phyloP scores from a whole-genome alignment of 371 early-diverging fungal genomes.

The Apophysomyces ossiformis region DNA sequence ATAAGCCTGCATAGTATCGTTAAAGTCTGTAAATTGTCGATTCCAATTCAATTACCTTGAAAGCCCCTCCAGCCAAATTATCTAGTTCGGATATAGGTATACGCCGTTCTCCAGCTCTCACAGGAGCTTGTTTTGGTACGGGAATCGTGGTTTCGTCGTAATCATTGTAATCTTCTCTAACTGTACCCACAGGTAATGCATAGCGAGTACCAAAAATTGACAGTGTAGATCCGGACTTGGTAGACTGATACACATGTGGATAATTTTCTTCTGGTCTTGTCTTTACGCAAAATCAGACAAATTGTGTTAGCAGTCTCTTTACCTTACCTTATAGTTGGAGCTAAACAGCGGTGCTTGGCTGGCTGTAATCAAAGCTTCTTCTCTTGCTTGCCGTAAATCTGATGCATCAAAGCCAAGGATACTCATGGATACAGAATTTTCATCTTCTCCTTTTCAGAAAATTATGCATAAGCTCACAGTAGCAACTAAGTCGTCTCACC shows the following conservation, averaged over 20 bases:
- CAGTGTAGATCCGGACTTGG: slow-evolving; percentile 53
- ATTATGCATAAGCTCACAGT: background rate
- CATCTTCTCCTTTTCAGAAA: slow-evolving; percentile 41
- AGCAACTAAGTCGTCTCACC: background rate
- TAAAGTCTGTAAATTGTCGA: background rate
- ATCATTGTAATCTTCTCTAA: slow-evolving; percentile 65
- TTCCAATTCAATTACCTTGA: slow-evolving; percentile 53
- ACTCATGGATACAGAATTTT: slow-evolving; percentile 50
- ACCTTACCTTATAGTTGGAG: slow-evolving; percentile 35
- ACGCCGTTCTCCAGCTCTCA: slow-evolving; percentile 59
- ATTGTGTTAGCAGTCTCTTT: background rate
- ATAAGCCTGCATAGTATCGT: slow-evolving; percentile 63
- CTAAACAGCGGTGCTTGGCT: slow-evolving; percentile 46
- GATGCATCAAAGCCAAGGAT: slow-evolving; percentile 61
- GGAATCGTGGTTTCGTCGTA: slow-evolving; percentile 88
- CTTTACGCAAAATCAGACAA: slow-evolving; percentile 5
- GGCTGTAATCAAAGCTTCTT: slow-evolving; percentile 53
- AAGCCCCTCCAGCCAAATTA: slow-evolving; percentile 74
- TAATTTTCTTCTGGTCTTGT: slow-evolving; percentile 42
- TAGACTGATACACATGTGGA: slow-evolving; percentile 67
- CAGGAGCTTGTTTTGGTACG: slow-evolving; percentile 64
- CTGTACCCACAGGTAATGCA: slow-evolving; percentile 75
- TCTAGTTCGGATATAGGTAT: slow-evolving; percentile 73
- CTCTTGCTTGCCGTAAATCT: slow-evolving; percentile 57
- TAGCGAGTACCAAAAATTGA: slow-evolving; percentile 69